phyloP scores from a whole-genome alignment of 106 monocot species.

The Dendrobium catenatum region DNA sequence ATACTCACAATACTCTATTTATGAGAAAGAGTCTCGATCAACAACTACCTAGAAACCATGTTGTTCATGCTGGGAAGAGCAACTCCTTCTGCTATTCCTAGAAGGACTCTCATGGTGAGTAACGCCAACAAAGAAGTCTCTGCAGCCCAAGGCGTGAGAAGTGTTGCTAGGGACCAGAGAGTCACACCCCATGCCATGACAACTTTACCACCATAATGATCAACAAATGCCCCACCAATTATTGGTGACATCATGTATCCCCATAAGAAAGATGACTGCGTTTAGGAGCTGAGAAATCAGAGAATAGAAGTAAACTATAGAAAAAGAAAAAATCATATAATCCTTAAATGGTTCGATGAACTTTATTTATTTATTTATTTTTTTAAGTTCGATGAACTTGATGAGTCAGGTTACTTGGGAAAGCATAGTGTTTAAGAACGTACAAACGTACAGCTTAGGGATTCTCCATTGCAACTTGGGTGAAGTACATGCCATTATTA shows the following conservation, averaged over 20 bases:
- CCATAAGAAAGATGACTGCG: conserved; percentile 97
- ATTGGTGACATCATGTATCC: conserved; percentile 88
- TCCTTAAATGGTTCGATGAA: neutral
- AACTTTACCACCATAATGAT: conserved; percentile 84
- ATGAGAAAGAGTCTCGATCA: neutral
- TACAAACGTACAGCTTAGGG: neutral
- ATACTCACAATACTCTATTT: neutral
- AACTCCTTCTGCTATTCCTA: conserved; percentile 90
- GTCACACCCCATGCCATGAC: conserved; percentile 89
- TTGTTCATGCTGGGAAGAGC: conserved; percentile 98
- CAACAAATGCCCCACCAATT: conserved; percentile 81
- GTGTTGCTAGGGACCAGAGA: conserved; percentile 92
- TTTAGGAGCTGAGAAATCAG: conserved; percentile 29
- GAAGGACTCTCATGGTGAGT: conserved; percentile 58
- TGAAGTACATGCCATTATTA: neutral
- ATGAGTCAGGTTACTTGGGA: neutral
- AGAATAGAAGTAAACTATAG: neutral
- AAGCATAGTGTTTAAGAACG: neutral
- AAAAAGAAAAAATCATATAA: neutral
- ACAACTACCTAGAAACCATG: conserved; percentile 66
- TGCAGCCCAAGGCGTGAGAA: conserved; percentile 91
- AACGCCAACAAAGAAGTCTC: conserved; percentile 56
- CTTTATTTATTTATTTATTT: neutral
- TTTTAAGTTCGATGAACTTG: neutral
- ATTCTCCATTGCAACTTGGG: neutral